Evolutionary conservation across 192 early-diverging fungal genomes (phyloP).

Genomic region (Linnemannia exigua): DNA sequence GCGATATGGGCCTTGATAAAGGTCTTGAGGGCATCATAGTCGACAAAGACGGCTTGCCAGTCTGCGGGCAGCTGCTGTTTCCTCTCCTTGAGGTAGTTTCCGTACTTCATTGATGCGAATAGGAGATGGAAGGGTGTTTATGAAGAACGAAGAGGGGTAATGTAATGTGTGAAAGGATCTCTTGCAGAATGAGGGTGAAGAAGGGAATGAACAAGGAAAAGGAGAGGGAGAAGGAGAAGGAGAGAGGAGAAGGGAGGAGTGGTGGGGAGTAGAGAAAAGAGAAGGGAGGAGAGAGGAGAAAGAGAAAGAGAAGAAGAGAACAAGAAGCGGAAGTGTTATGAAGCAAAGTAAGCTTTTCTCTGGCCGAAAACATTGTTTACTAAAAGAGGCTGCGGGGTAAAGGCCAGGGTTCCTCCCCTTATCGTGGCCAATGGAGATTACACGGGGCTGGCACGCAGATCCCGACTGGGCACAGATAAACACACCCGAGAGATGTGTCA

Average conservation of each 20-base stretch:
- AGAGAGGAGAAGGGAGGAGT: background rate
- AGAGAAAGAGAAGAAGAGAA: background rate
- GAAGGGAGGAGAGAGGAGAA: background rate
- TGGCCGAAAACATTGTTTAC: background rate
- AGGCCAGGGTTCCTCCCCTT: background rate
- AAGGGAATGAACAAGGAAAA: background rate
- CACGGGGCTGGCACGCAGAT: slow-evolving; percentile 1
- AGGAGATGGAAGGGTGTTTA: background rate
- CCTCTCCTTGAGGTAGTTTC: slow-evolving; percentile 76
- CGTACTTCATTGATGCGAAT: slow-evolving; percentile 80
- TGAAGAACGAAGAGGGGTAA: background rate
- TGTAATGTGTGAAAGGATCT: too few relatives aligned
- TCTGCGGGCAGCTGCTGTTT: slow-evolving; percentile 72
- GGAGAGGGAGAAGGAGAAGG: background rate
- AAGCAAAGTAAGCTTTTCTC: background rate
- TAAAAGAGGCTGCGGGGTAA: slow-evolving; percentile 8
- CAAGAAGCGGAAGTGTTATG: background rate
- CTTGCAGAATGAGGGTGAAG: background rate
- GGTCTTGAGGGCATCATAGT: slow-evolving; percentile 77
- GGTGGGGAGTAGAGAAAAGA: background rate
- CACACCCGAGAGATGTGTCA: slow-evolving; percentile 5
- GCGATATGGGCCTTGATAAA: slow-evolving; percentile 76
- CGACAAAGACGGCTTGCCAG: slow-evolving; percentile 79
- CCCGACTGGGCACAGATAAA: slow-evolving; percentile 1
- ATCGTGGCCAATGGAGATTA: background rate